Percentiles rank a stretch among this genome's conserved stretches.
phyloP scores from a whole-genome alignment of 768 basidiomycete species.

The Pleurotus tuoliensis region DNA sequence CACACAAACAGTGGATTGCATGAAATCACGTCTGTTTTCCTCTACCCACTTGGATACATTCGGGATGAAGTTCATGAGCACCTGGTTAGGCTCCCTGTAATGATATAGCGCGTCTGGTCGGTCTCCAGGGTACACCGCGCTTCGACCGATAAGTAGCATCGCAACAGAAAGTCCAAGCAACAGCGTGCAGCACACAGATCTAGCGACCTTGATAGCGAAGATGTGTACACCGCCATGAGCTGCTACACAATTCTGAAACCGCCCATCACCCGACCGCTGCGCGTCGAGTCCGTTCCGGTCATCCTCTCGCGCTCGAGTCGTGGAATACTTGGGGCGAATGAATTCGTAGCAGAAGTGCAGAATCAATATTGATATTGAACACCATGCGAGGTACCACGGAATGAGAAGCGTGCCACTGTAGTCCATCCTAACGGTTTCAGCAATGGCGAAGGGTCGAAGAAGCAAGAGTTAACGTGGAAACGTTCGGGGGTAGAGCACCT shows the following conservation, averaged over 20 bases:
- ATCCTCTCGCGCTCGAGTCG: too few species aligned
- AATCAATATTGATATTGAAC: not conserved
- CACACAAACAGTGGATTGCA: not conserved
- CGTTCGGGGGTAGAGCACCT: too few species aligned
- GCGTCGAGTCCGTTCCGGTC: too few species aligned
- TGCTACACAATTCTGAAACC: slow-evolving; percentile 1
- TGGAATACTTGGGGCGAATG: not conserved
- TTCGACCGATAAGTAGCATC: not conserved
- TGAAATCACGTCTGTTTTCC: not conserved
- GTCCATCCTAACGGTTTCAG: too few species aligned
- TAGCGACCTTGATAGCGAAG: slow-evolving; percentile 17
- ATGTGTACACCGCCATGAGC: slow-evolving; percentile 19
- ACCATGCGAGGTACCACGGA: not conserved
- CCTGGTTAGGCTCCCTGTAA: not conserved
- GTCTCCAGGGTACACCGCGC: not conserved
- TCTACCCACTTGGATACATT: not conserved
- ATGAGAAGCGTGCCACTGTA: not conserved
- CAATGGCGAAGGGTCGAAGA: too few species aligned
- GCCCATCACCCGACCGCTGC: too few species aligned
- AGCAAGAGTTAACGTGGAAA: too few species aligned
- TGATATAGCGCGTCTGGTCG: not conserved
- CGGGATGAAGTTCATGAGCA: not conserved
- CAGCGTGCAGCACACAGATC: slow-evolving; percentile 17
- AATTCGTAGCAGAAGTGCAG: not conserved
- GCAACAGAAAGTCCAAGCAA: slow-evolving; percentile 16